Evolutionary conservation across 805 yeast genomes (phyloP), one percentile per base, ranked within the genome.

Genomic region (Candida rishiriensis): DNA sequence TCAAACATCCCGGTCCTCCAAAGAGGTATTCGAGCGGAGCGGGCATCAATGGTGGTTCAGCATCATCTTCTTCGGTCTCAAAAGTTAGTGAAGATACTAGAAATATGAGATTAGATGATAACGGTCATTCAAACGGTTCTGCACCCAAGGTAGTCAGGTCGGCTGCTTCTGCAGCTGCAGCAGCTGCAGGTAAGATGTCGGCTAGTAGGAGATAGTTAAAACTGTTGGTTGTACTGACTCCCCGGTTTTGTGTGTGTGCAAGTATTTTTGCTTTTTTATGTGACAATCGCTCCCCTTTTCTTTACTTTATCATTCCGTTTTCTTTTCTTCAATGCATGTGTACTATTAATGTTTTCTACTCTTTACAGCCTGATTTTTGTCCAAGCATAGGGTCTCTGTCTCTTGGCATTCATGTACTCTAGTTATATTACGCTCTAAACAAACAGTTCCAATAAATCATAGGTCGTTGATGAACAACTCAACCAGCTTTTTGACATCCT

Each of bases 401-500:
- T 21, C 26, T 21, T 21, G 26, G 7, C 26, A n/a, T n/a, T n/a
- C n/a, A n/a, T n/a, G n/a, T 21, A 21, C 7, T 21, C 26, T 21
- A 21, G 7, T 21, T 21, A 21, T 21, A 21, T 21, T 21, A 21
- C 26, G 26, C 26, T 21, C 26, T 21, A 7, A 21, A 4, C 26
- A 7, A 21, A 21, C 26, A 21, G 26, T 21, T 21, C 26, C 26
- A 21, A 7, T 21, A 21, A 21, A 21, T 17, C 30, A 30, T 36
- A 41, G 21, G 17, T 36, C 40, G 38, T 57, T 58, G 39, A 84
- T 74, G 1, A 83, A 76, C 17, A 78, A 78, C 54, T 76, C 83
- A 41, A 91, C 75, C 40, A 91, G 72, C 32, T 50, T 64, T 62
- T 88, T 82, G 29, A 91, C 90, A 63, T 91, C 97, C 39, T 72